Evolutionary conservation across 441 rosid genomes (phyloP).

Genomic region (Macaranga tanarius): DNA sequence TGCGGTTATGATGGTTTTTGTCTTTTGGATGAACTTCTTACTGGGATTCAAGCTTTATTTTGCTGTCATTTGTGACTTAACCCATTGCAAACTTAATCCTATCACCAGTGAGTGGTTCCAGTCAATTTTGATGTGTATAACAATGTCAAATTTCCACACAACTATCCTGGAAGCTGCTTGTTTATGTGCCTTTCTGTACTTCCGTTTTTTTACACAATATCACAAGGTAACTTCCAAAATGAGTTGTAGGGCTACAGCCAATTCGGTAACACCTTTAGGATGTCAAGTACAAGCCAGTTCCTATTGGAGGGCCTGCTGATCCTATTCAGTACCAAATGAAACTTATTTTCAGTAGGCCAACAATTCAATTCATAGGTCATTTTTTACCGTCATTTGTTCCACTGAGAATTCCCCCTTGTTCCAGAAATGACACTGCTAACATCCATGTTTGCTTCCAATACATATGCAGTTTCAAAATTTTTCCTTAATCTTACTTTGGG

Average conservation of each 20-base stretch:
- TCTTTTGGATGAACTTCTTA: neutral
- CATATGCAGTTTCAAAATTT: too few species aligned
- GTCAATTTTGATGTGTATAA: too few species aligned
- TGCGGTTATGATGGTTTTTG: too few species aligned
- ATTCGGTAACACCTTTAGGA: too few species aligned
- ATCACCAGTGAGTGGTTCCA: too few species aligned
- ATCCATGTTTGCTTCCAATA: neutral
- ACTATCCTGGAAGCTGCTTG: too few species aligned
- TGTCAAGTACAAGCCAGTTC: neutral
- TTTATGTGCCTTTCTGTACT: too few species aligned
- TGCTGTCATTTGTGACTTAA: neutral
- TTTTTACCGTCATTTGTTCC: neutral
- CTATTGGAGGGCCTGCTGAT: neutral
- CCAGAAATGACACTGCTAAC: neutral
- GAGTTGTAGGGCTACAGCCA: too few species aligned
- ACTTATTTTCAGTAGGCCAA: neutral
- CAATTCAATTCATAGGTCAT: neutral
- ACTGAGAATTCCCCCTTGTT: neutral
- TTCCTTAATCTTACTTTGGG: neutral
- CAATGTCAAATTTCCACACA: too few species aligned
- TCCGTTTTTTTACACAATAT: too few species aligned
- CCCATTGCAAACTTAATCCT: too few species aligned
- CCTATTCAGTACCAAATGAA: neutral
- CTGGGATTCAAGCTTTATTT: neutral
- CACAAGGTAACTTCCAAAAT: neutral